A percentile compares a stretch with the other conserved stretches of the same genome.
phyloP scores from a whole-genome alignment of 371 early-diverging fungal species.

The Mortierella sp. region DNA sequence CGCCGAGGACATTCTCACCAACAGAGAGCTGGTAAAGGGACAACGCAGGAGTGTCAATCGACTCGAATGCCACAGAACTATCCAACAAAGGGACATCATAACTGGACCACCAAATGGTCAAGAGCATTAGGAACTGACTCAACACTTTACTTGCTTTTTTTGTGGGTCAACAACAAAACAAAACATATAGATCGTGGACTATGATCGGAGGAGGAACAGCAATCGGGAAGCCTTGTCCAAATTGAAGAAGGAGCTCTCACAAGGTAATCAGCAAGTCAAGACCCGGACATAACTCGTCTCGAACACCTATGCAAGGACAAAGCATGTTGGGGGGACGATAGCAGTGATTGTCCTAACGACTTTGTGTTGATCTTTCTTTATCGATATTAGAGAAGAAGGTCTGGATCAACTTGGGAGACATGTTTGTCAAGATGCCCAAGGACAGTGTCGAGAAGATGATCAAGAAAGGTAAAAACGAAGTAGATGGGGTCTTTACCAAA shows the following conservation, averaged over 20 bases:
- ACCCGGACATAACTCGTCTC: too few relatives aligned
- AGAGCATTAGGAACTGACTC: not conserved
- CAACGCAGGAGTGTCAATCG: too few relatives aligned
- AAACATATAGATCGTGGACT: conserved; percentile 68
- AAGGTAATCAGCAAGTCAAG: conserved; percentile 25
- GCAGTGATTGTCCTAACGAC: too few relatives aligned
- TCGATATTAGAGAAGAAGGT: conserved; percentile 64
- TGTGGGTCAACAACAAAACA: not conserved
- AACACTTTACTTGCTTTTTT: not conserved
- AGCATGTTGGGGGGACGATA: too few relatives aligned
- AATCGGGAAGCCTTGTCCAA: conserved; percentile 72
- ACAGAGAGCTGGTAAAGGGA: conserved; percentile 67
- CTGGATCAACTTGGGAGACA: conserved; percentile 76
- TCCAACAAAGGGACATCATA: not conserved
- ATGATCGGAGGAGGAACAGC: conserved; percentile 69
- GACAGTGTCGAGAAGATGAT: conserved; percentile 47
- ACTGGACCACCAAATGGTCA: too few relatives aligned
- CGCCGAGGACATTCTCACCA: conserved; percentile 71
- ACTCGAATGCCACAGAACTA: too few relatives aligned
- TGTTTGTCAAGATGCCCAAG: conserved; percentile 70
- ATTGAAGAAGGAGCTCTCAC: conserved; percentile 58
- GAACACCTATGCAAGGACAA: too few relatives aligned
- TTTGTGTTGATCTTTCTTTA: not conserved
- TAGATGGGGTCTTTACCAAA: too few relatives aligned
- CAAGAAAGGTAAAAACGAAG: conserved; percentile 53